Percentiles rank a stretch among this genome's conserved stretches.
Conservation (phyloP, 1,284 basidiomycete species). For the Xerocomus nothofagi region DNA sequence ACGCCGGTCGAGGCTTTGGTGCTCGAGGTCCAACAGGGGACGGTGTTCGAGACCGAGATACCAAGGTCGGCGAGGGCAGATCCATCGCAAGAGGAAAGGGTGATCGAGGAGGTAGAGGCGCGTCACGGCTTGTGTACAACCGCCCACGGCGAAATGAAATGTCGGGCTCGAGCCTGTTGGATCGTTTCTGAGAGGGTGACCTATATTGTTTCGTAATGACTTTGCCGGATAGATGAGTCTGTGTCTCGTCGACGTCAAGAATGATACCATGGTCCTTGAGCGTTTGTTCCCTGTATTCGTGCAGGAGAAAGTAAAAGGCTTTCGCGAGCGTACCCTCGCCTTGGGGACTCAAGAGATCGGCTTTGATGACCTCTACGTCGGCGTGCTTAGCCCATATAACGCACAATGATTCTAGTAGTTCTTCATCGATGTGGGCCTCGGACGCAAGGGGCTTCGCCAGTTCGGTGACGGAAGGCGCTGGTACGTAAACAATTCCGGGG, state of each 20-base stretch:
- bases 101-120: constrained; percentile 31
- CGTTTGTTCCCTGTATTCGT: constrained; percentile 76
- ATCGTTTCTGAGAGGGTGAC: constrained; percentile 37
- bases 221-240: constrained; percentile 35
- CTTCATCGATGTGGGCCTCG: constrained; percentile 76
- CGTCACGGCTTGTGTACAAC: constrained; percentile 18
- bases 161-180: constrained; percentile 15
- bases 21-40: constrained; percentile 51
- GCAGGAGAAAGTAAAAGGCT: constrained; percentile 88
- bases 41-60: constrained; percentile 43
- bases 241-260: constrained; percentile 40
- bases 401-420: constrained; percentile 85
- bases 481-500: constrained; percentile 54
- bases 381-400: constrained; percentile 84
- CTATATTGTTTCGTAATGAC: constrained; percentile 47
- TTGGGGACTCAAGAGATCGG: constrained; percentile 63
- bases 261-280: constrained; percentile 62
- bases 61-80: constrained; percentile 22
- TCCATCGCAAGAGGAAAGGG: constrained; percentile 33
- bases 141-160: constrained; percentile 8
- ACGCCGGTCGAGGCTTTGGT: constrained; percentile 37
- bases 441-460: constrained; percentile 68
- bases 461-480: constrained; percentile 65
- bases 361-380: constrained; percentile 54
- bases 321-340: constrained; percentile 81